Percentiles rank a stretch among this genome's conserved stretches.
Evolutionary conservation across 352 stramenopile genomes (phyloP).

Genomic region (Blastocystis hominis): DNA sequence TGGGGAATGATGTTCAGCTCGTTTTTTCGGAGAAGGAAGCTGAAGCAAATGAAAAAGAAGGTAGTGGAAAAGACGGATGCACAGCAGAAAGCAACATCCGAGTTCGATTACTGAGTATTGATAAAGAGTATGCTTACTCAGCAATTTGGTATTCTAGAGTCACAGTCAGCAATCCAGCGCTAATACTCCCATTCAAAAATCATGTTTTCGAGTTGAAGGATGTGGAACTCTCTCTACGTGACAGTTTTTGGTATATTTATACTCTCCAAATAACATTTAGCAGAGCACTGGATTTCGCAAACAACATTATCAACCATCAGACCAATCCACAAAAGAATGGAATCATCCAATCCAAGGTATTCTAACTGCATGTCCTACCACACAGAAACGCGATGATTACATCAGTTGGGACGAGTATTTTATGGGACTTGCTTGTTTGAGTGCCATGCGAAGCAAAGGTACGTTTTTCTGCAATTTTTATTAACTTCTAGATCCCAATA

Average conservation of each 20-base stretch:
- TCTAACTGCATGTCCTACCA: not conserved
- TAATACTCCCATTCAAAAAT: not conserved
- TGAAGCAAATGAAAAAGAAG: not conserved
- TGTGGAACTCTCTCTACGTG: not conserved
- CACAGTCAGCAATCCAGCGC: not conserved
- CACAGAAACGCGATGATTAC: constrained; percentile 74
- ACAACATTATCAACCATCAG: not conserved
- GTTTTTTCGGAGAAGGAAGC: not conserved
- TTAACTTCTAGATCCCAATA: constrained; percentile 75
- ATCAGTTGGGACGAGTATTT: constrained; percentile 97
- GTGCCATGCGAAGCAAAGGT: constrained; percentile 93
- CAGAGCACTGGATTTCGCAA: not conserved
- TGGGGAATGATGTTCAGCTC: not conserved
- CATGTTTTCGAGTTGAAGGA: not conserved
- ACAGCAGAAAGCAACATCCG: not conserved
- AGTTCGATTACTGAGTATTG: not conserved
- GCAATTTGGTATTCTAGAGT: not conserved
- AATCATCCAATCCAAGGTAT: not conserved
- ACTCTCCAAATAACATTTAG: not conserved
- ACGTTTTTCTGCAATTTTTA: not conserved
- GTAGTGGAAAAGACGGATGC: not conserved
- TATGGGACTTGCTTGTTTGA: constrained; percentile 96
- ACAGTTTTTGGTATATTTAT: not conserved
- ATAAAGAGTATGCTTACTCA: not conserved
- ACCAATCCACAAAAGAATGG: not conserved